Evolutionary conservation across 2,329 filamentous ascomycete species (phyloP).

Genomic region (Fusarium anthophilum): DNA sequence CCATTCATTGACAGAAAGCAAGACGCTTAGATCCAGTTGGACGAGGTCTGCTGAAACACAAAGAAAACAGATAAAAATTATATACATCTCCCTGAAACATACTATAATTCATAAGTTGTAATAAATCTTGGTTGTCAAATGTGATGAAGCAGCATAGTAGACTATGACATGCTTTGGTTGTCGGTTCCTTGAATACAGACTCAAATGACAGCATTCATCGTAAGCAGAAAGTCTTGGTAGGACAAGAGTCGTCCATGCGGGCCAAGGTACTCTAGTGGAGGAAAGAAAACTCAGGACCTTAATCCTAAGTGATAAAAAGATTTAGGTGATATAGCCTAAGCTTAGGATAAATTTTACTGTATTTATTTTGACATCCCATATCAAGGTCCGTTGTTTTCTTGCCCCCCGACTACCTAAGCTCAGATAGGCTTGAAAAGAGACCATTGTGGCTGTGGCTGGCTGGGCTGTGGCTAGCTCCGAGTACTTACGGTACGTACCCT

Average conservation of each 20-base stretch:
- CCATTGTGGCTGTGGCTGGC: slow-evolving; percentile 5
- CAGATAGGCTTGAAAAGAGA: background rate
- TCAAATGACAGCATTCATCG: slow-evolving; percentile 7
- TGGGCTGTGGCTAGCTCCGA: background rate
- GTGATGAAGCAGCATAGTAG: background rate
- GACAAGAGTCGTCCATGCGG: background rate
- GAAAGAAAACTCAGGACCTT: too few relatives aligned
- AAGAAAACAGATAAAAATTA: slow-evolving; percentile 5
- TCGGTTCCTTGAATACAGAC: background rate
- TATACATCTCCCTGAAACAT: background rate
- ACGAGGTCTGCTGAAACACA: slow-evolving; percentile 7
- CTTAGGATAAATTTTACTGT: too few relatives aligned
- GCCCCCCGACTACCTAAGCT: too few relatives aligned
- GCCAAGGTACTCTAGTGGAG: background rate
- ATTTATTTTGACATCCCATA: too few relatives aligned
- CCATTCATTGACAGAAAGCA: slow-evolving; percentile 2
- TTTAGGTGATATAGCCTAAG: background rate
- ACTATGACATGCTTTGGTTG: background rate
- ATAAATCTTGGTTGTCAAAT: background rate
- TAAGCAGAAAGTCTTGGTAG: slow-evolving; percentile 3
- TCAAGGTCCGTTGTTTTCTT: too few relatives aligned
- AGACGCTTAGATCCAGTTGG: slow-evolving; percentile 18
- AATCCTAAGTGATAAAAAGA: too few relatives aligned
- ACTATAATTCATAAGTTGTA: background rate
- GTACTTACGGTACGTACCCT: background rate